Evolutionary conservation across 768 basidiomycete genomes (phyloP).

Genomic region (Phanerochaete carnosa): DNA sequence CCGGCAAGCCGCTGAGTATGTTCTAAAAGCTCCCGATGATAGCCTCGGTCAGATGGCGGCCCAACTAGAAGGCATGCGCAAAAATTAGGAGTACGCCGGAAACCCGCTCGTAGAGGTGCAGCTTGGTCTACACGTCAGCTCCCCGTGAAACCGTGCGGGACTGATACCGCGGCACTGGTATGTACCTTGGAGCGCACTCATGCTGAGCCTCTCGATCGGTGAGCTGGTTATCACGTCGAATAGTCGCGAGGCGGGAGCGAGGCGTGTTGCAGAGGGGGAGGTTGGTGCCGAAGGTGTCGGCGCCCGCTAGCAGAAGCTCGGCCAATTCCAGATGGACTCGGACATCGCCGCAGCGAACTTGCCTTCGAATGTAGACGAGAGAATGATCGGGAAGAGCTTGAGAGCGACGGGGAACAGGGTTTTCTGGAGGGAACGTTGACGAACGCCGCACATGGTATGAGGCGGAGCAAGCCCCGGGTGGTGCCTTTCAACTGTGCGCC

Average conservation of each 20-base stretch:
- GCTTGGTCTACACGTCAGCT: slow-evolving; percentile 86
- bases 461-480: slow-evolving; percentile 86
- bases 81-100: slow-evolving; percentile 93
- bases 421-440: slow-evolving; percentile 97
- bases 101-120: slow-evolving; percentile 88
- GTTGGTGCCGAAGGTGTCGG: slow-evolving; percentile 98
- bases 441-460: slow-evolving; percentile 95
- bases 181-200: slow-evolving; percentile 86
- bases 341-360: slow-evolving; percentile 87
- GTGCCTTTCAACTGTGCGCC: slow-evolving; percentile 84
- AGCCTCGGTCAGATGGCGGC: slow-evolving; percentile 63
- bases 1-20: slow-evolving; percentile 89
- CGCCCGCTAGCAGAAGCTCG: slow-evolving; percentile 97
- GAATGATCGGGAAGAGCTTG: slow-evolving; percentile 97
- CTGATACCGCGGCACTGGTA: slow-evolving; percentile 95
- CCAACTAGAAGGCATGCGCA: slow-evolving; percentile 92
- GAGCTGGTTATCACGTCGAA: slow-evolving; percentile 90
- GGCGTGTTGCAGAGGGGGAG: slow-evolving; percentile 95
- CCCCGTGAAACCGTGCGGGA: slow-evolving; percentile 83
- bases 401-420: slow-evolving; percentile 91
- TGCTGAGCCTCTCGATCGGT: slow-evolving; percentile 91
- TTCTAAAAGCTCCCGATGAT: slow-evolving; percentile 82
- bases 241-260: slow-evolving; percentile 73
- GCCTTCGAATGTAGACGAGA: slow-evolving; percentile 97
- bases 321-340: slow-evolving; percentile 97